A percentile compares a stretch with the other conserved stretches of the same genome.
Evolutionary conservation across 345 rosid genomes (phyloP).

Genomic region (Trapa bicornis): DNA sequence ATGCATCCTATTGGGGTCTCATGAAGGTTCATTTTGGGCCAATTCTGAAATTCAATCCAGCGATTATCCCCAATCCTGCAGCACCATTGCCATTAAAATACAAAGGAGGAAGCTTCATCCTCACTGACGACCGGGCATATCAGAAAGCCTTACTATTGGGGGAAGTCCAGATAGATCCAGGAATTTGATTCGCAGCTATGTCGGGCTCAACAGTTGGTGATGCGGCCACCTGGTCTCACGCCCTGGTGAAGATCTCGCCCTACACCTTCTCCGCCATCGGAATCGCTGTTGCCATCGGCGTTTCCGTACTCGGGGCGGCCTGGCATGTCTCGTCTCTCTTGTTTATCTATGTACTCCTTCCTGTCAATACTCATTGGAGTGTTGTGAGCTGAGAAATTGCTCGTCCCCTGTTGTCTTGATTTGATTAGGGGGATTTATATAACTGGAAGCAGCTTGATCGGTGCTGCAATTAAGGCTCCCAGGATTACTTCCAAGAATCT

Average conservation of each 20-base stretch:
- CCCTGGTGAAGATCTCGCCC: slow-evolving; percentile 74
- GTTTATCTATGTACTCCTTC: neutral
- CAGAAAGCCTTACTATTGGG: neutral
- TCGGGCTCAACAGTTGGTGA: slow-evolving; percentile 28
- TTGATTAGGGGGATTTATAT: slow-evolving; percentile 84
- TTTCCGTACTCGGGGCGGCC: slow-evolving; percentile 98
- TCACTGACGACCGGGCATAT: neutral
- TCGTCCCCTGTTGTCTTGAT: neutral
- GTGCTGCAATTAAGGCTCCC: slow-evolving; percentile 96
- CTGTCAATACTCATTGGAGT: neutral
- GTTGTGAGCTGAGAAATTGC: neutral
- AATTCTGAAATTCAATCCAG: neutral
- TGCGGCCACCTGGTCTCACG: slow-evolving; percentile 69
- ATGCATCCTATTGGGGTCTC: neutral
- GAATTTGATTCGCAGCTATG: slow-evolving; percentile 9
- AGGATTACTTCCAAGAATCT: slow-evolving; percentile 98
- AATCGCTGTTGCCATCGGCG: slow-evolving; percentile 88
- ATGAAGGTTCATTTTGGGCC: neutral
- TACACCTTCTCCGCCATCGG: slow-evolving; percentile 93
- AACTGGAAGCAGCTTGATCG: slow-evolving; percentile 95
- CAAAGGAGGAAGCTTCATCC: neutral
- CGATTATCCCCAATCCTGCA: neutral
- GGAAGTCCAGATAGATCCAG: neutral
- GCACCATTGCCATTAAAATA: neutral
- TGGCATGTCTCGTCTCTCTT: slow-evolving; percentile 33